Evolutionary conservation across 352 stramenopile genomes (phyloP).

Genomic region (Globisporangium acanthophoron): DNA sequence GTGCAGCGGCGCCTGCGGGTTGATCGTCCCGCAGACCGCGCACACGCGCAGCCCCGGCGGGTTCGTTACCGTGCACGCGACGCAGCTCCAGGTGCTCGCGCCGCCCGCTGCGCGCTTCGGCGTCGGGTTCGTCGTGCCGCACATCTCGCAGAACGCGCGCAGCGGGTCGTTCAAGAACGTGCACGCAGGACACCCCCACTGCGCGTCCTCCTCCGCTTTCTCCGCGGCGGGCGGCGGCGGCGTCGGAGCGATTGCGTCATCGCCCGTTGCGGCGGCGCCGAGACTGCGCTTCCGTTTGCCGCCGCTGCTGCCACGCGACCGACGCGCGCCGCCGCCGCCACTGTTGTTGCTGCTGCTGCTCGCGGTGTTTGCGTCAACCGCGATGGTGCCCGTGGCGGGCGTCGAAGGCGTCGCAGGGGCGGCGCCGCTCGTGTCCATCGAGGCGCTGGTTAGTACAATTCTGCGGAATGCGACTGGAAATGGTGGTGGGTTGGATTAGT

Average conservation of each 20-base stretch:
- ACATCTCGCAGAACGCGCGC: constrained; percentile 74
- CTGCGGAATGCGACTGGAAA: no score
- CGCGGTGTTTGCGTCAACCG: not conserved
- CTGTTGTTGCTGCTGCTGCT: not conserved
- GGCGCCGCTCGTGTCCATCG: no score
- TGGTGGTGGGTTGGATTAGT: no score
- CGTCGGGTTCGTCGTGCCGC: constrained; percentile 50
- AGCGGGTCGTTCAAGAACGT: constrained; percentile 64
- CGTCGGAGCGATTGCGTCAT: not conserved
- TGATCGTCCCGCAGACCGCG: constrained; percentile 56
- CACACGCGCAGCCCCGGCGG: constrained; percentile 39
- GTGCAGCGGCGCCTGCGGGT: constrained; percentile 38
- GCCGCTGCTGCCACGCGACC: no score
- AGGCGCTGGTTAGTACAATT: no score
- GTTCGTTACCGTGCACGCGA: constrained; percentile 72
- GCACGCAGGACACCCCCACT: constrained; percentile 65
- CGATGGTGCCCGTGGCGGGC: not conserved
- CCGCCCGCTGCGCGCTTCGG: constrained; percentile 7
- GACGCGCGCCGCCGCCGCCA: no score
- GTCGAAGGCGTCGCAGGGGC: not conserved
- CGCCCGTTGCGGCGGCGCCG: no score
- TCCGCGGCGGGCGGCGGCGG: not conserved
- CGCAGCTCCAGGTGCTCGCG: constrained; percentile 49
- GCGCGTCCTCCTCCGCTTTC: constrained; percentile 1
- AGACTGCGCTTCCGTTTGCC: not conserved